Conservation (phyloP, 495 filamentous ascomycete species). For the Penicillium coprophilum region DNA sequence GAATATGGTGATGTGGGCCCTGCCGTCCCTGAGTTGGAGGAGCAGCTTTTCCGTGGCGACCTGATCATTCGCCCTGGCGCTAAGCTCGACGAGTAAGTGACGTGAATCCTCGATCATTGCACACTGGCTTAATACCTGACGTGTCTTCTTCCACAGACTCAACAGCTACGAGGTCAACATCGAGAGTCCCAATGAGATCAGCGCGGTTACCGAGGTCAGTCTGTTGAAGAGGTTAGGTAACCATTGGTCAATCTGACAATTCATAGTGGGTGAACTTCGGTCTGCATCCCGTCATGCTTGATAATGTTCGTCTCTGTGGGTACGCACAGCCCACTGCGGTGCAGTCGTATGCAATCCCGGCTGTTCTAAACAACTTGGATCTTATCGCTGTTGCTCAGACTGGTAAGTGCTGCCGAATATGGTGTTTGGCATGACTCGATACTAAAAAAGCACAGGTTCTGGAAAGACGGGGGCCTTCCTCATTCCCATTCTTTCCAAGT, state of each 20-base stretch:
- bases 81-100: slow-evolving; percentile 41
- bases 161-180: slow-evolving; percentile 2
- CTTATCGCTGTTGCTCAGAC: slow-evolving; percentile 89
- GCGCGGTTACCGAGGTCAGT: slow-evolving; percentile 16
- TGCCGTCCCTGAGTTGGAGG: slow-evolving; percentile 62
- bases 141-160: neutral
- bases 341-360: slow-evolving; percentile 78
- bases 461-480: slow-evolving; percentile 95
- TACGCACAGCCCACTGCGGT: slow-evolving; percentile 77
- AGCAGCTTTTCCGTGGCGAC: slow-evolving; percentile 64
- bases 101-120: neutral
- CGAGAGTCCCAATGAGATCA: slow-evolving; percentile 33
- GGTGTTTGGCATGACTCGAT: neutral
- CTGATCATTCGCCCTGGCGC: slow-evolving; percentile 43
- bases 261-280: slow-evolving; percentile 70
- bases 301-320: slow-evolving; percentile 70
- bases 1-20: slow-evolving; percentile 87
- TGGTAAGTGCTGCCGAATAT: slow-evolving; percentile 56
- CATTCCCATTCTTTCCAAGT: slow-evolving; percentile 80
- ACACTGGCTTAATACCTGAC: slow-evolving; percentile 1
- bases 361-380: slow-evolving; percentile 69
- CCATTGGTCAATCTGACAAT: slow-evolving; percentile 13
- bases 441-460: slow-evolving; percentile 60
- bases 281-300: slow-evolving; percentile 77
- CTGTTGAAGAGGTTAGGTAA: slow-evolving; percentile 43